phyloP scores from a whole-genome alignment of 345 rosid species.

The Draba incana region DNA sequence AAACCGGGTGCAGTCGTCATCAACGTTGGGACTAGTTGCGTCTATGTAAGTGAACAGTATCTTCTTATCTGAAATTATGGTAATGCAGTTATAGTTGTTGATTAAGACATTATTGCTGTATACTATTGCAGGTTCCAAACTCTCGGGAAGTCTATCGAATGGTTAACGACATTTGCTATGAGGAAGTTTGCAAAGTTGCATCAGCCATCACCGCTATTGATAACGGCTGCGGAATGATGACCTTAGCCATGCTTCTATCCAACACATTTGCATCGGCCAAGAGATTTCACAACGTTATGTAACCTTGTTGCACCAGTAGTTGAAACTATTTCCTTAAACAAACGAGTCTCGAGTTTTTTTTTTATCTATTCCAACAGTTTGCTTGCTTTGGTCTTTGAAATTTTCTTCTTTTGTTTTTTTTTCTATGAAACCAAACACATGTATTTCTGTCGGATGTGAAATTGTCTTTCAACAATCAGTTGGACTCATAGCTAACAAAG shows the following conservation, averaged over 20 bases:
- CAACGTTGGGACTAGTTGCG: constrained; percentile 81
- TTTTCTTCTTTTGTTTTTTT: too few relatives aligned
- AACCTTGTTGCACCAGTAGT: constrained; percentile 12
- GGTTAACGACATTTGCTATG: constrained; percentile 82
- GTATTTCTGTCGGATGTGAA: too few relatives aligned
- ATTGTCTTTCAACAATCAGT: too few relatives aligned
- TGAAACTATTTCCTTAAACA: too few relatives aligned
- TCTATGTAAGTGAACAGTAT: constrained; percentile 52
- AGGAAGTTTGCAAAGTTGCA: constrained; percentile 76
- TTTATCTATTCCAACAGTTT: too few relatives aligned
- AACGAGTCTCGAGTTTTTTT: too few relatives aligned
- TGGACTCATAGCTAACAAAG: too few relatives aligned
- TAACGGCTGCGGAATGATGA: constrained; percentile 90
- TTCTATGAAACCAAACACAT: too few relatives aligned
- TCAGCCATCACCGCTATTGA: constrained; percentile 86
- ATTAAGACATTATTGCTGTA: neutral
- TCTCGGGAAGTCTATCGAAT: constrained; percentile 64
- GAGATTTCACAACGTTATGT: constrained; percentile 58
- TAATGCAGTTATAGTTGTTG: neutral
- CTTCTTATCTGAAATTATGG: too few relatives aligned
- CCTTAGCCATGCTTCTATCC: constrained; percentile 83
- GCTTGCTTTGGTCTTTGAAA: too few relatives aligned
- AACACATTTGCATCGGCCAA: constrained; percentile 79
- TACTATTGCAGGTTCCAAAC: constrained; percentile 51
- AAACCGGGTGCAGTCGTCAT: constrained; percentile 88